Percentiles rank a stretch among this genome's conserved stretches.
phyloP scores from a whole-genome alignment of 768 basidiomycete species.

The Collybiopsis luxurians region DNA sequence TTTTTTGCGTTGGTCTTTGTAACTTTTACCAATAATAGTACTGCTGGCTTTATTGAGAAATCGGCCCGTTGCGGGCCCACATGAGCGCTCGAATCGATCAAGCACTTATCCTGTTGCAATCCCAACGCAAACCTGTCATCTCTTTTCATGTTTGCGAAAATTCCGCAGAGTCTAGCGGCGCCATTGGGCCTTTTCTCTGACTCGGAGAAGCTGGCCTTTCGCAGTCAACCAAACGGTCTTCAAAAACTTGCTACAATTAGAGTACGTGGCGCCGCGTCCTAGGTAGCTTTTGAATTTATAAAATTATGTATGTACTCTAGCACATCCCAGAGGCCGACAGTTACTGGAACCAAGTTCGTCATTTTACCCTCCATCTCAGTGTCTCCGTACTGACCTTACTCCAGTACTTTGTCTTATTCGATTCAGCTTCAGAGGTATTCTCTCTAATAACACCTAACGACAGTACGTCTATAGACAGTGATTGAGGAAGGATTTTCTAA shows the following conservation, averaged over 20 bases:
- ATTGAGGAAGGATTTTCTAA: slow-evolving; percentile 9
- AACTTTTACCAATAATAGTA: too few relatives aligned
- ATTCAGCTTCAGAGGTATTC: slow-evolving; percentile 88
- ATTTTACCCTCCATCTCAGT: not conserved
- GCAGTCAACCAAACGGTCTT: slow-evolving; percentile 78
- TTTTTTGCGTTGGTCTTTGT: too few relatives aligned
- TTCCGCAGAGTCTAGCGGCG: slow-evolving; percentile 70
- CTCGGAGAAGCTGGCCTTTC: slow-evolving; percentile 87
- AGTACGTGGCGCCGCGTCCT: slow-evolving; percentile 42
- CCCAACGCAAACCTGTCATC: not conserved
- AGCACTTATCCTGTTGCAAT: too few relatives aligned
- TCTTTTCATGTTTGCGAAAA: slow-evolving; percentile 57
- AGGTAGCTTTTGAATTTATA: slow-evolving; percentile 1
- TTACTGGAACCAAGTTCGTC: slow-evolving; percentile 88
- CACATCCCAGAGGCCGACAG: slow-evolving; percentile 70
- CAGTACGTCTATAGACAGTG: slow-evolving; percentile 49
- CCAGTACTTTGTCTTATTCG: slow-evolving; percentile 83
- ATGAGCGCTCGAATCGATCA: too few relatives aligned
- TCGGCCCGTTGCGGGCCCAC: too few relatives aligned
- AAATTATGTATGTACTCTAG: slow-evolving; percentile 32
- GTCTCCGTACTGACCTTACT: not conserved
- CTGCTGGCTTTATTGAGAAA: too few relatives aligned
- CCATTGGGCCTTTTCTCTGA: slow-evolving; percentile 81
- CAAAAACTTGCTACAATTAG: slow-evolving; percentile 69
- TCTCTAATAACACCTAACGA: slow-evolving; percentile 85